Base-by-base conservation (phyloP, 2,329 filamentous ascomycete genomes). In the Fusarium neocosmosporiellum region DNA sequence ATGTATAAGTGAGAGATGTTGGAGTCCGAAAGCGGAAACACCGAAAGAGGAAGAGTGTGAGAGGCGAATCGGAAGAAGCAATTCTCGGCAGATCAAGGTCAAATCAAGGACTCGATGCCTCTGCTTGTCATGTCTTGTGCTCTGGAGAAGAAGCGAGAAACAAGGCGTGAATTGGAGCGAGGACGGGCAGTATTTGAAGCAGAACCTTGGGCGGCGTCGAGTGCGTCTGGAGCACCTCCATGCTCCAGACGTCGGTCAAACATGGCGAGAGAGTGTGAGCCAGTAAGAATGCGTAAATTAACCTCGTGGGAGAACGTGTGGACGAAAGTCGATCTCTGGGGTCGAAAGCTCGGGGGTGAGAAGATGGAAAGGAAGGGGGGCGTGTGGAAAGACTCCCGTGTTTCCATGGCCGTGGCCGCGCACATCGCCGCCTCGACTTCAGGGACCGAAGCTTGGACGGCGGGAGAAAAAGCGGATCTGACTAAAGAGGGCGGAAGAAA, bases 271-370 rank as follows among this genome's bases (percentile, higher is more conserved):
- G 55, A 59, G 29, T 43, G 14, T 16, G 59, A 71, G 50, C 76
- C 76, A 78, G 75, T 78, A 62, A 77, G 75, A 74, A 65, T 33
- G 39, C 41, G 37, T 53, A 55, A 33, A 67, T 66, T 69, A 70
- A 67, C 76, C 75, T 67, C 76, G 76, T 78, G 76, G 75, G 77
- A 77, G 69, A 78, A 70, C 59, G 73, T 75, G 63, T 78, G 76
- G 76, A 70, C 61, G 66, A 73, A 68, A 78, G 68, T 41, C 54
- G 66, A 70, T 77, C 71, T 74, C 65, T 72, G 67, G 60, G 68
- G 61, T 67, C 60, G 36, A 67, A 58, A 50, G 57, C 39, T 57
- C 22, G 31, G 53, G 53, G 34, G 53, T 22, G 50, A 16, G 20
- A 34, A 31, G 22, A 10, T 22, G 31, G 31, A 24, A 34, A 27